Base-by-base conservation (phyloP, 257 asterid species). In the Salvia miltiorrhiza region DNA sequence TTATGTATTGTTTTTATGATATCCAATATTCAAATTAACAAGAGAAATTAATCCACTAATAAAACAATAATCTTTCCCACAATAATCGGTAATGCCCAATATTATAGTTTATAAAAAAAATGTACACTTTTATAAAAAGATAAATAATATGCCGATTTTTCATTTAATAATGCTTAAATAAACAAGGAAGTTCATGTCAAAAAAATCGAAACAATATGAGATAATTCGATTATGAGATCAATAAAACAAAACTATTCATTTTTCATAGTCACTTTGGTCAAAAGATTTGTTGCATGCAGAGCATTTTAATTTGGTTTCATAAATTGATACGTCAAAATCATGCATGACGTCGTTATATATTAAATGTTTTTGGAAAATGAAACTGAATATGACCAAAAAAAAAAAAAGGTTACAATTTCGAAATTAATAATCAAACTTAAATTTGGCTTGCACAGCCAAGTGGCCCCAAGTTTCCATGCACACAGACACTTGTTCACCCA, bases 381-480 rank as follows among this genome's bases (percentile, higher is more conserved):
- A 35, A 59, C 35, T 4, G 47, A 26, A 19, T 16, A 4, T 30
- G 40, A 35, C 6, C 5, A 16, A 17, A 1, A 37, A 19, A n/a
- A 17, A 17, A 5, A 17, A 17, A 16, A 9, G 14, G 4, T 35
- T 16, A 1, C 26, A n/a, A 14, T 30, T 35, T 59, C 5, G 10
- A 59, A 59, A 33, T 19, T 59, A 9, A 20, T 37, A 37, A 37
- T n/a, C 65, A 17, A 35, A 59, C 30, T 35, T 11, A 58, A 58
- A 58, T n/a, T 45, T 7, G 30, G 12, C 16, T 11, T 52, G 0
- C 17, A 11, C 4, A 26, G 58, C 63, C 76, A 71, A 4, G 55
- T 73, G 77, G 72, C 17, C 61, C 32, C 49, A 65, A 64, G 20
- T 12, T 65, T 48, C 40, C 78, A 73, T 73, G 78, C 78, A 57